Percentiles rank a stretch among this genome's conserved stretches.
phyloP scores from a whole-genome alignment of 106 monocot genomes.

The Acorus calamus region DNA sequence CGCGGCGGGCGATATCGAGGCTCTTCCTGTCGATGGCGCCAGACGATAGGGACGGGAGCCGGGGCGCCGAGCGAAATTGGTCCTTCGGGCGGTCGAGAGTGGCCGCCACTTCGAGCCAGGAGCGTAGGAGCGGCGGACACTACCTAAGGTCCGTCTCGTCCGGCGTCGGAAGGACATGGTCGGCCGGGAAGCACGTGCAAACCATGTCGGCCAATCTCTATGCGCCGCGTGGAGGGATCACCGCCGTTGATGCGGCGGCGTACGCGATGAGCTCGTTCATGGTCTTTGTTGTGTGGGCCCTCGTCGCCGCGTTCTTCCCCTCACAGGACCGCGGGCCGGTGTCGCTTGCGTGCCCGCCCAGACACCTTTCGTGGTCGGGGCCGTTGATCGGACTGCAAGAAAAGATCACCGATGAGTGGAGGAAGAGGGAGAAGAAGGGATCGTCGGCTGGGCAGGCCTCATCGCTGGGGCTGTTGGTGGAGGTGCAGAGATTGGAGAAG shows the following conservation, averaged over 20 bases:
- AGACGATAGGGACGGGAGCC: too few relatives aligned
- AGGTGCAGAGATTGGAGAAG: slow-evolving; percentile 47
- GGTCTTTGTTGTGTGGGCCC: slow-evolving; percentile 46
- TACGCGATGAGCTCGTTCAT: slow-evolving; percentile 59
- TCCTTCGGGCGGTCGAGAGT: slow-evolving; percentile 7
- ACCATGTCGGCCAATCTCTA: slow-evolving; percentile 22
- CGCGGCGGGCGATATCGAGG: slow-evolving; percentile 43
- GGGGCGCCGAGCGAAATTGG: slow-evolving; percentile 9
- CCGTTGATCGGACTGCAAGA: slow-evolving; percentile 47
- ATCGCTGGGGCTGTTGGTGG: slow-evolving; percentile 33
- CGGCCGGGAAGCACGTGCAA: slow-evolving; percentile 23
- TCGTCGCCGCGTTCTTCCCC: slow-evolving; percentile 37
- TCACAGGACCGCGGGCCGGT: neutral
- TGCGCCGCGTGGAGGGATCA: slow-evolving; percentile 14
- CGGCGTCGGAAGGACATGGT: slow-evolving; percentile 29
- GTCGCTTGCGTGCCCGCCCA: slow-evolving; percentile 7
- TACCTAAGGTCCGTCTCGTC: slow-evolving; percentile 5
- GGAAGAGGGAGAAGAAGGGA: slow-evolving; percentile 23
- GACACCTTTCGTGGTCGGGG: slow-evolving; percentile 36
- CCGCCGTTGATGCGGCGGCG: slow-evolving; percentile 23
- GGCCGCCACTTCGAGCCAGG: neutral
- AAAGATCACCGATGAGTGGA: slow-evolving; percentile 42
- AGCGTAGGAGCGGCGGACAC: neutral
- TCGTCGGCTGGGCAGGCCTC: neutral
- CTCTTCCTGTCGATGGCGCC: slow-evolving; percentile 18